Conservation (phyloP, 2,329 filamentous ascomycete species). For the Sphaerostilbella broomeana region DNA sequence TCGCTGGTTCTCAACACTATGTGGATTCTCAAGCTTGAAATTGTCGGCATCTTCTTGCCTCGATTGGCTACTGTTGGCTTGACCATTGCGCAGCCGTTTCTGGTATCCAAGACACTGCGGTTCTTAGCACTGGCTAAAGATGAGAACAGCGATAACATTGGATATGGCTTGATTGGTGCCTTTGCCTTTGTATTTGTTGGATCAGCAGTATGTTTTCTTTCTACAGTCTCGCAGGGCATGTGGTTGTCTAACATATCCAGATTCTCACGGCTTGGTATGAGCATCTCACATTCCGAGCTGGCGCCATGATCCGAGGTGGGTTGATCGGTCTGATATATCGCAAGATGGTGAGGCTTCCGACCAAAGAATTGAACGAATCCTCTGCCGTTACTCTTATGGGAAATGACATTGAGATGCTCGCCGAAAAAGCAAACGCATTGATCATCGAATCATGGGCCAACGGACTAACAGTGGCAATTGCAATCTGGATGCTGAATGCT, state of each 20-base stretch:
- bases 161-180: constrained; percentile 27
- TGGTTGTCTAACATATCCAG: constrained; percentile 10
- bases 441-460: constrained; percentile 28
- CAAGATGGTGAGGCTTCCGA: constrained; percentile 25
- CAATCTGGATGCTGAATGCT: constrained; percentile 25
- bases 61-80: constrained; percentile 24
- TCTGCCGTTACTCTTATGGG: constrained; percentile 27
- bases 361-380: constrained; percentile 21
- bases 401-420: constrained; percentile 26
- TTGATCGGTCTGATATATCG: constrained; percentile 25
- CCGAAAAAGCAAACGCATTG: constrained; percentile 21
- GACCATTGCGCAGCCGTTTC: constrained; percentile 27
- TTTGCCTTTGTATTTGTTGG: constrained; percentile 27
- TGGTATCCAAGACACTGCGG: constrained; percentile 22
- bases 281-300: constrained; percentile 25
- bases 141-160: constrained; percentile 21
- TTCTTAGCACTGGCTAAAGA: constrained; percentile 22
- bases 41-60: constrained; percentile 25
- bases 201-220: constrained; percentile 21
- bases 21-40: constrained; percentile 23
- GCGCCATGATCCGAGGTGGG: constrained; percentile 25
- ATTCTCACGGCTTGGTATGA: constrained; percentile 28
- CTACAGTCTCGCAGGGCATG: neutral
- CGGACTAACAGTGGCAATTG: constrained; percentile 24
- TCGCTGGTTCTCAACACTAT: constrained; percentile 23